Evolutionary conservation across 1,284 basidiomycete species (phyloP), one percentile per base, ranked within the genome.

Genomic region (Tremellales sp.): DNA sequence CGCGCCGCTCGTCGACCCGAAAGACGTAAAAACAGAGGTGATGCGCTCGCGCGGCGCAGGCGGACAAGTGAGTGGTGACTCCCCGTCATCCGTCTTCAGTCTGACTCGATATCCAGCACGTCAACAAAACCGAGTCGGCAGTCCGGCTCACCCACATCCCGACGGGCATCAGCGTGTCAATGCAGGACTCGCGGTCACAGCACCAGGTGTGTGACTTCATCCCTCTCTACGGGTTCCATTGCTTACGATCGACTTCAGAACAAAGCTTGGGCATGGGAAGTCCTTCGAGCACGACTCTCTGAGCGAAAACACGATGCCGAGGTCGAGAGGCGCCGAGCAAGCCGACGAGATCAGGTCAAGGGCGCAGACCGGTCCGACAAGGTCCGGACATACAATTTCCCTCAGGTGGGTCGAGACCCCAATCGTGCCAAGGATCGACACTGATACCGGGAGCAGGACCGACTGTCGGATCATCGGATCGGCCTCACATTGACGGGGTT

Each of bases 71-170:
- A 43, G 74, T 58, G 4, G 34, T 12, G 19, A 14, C 43, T 26
- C n/a, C 18, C n/a, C 10, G 22, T 29, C 28, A 25, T 9, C 16
- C 16, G 39, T 48, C 35, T 53, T 58, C 25, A 53, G 31, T 33
- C 28, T 14, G 10, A 18, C 47, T 29, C 40, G 3, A n/a, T n/a
- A n/a, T n/a, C n/a, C 63, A 94, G 85, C 94, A 98, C 74, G 95
- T 98, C 62, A 99, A 98, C 75, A 91, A 89, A 78, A 98, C 94
- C 0, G 95, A 98, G 72, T 97, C 92, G 0, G 95, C 95, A 1
- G 89, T 99, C n/a, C 84, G 95, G 1, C 73, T 98, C 28, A 95
- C 92, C 0, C 95, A 98, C 61, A 74, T 88, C 12, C 94, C 95
- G 0, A 89, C 91, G 1, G 92, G 93, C 0, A 87, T 97, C 47